phyloP scores from a whole-genome alignment of 2,329 filamentous ascomycete genomes.

The Aspergillus floridensis region DNA sequence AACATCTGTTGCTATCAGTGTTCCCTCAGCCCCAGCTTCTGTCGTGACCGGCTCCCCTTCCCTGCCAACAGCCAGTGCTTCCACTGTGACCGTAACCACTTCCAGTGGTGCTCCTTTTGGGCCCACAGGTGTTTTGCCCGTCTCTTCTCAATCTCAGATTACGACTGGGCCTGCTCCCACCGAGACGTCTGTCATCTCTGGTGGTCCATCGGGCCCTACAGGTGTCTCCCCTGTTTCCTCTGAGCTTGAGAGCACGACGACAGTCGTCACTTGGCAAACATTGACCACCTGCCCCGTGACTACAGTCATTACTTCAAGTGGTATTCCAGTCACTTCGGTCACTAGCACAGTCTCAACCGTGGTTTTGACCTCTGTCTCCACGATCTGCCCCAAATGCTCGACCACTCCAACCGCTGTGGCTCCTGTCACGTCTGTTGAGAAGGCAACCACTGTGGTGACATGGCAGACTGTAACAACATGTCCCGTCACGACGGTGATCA shows the following conservation, averaged over 20 bases:
- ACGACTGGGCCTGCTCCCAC: neutral
- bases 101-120: neutral
- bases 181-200: neutral
- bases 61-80: neutral
- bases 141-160: neutral
- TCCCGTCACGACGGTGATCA: constrained; percentile 34
- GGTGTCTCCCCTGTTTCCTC: neutral
- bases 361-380: constrained; percentile 33
- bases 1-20: constrained; percentile 4
- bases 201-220: neutral
- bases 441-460: constrained; percentile 25
- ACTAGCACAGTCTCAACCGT: constrained; percentile 57
- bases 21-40: neutral
- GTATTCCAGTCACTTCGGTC: constrained; percentile 52
- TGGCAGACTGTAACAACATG: constrained; percentile 33
- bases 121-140: neutral
- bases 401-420: constrained; percentile 13
- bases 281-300: constrained; percentile 35
- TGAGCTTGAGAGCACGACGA: constrained; percentile 4
- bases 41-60: neutral
- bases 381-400: constrained; percentile 4
- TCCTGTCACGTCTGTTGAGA: constrained; percentile 4
- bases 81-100: neutral
- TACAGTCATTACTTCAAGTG: constrained; percentile 41
- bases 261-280: constrained; percentile 24